A percentile compares a stretch with the other conserved stretches of the same genome.
Evolutionary conservation across 1,139 yeast genomes (phyloP).

Genomic region (Diutina neorugosa): DNA sequence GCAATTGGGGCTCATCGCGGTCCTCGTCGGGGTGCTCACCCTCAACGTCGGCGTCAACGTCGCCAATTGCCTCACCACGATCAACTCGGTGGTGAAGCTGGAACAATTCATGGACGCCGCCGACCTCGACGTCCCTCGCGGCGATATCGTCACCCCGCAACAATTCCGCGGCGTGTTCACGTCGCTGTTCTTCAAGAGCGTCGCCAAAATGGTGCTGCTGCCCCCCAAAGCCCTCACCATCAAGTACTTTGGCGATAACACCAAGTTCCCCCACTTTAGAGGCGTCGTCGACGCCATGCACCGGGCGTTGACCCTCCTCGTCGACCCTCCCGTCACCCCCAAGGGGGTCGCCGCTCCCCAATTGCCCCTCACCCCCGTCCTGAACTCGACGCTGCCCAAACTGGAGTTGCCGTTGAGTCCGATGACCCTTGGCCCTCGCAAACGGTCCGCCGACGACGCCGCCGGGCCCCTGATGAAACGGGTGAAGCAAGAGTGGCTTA

Average conservation of each 20-base stretch:
- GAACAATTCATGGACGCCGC: neutral
- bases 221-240: slow-evolving; percentile 34
- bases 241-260: slow-evolving; percentile 28
- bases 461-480: neutral
- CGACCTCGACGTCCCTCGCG: neutral
- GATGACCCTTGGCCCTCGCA: neutral
- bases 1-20: slow-evolving; percentile 45
- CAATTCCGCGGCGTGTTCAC: slow-evolving; percentile 1
- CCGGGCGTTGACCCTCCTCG: neutral
- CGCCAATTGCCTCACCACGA: neutral
- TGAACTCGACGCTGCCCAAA: neutral
- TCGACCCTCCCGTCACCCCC: slow-evolving; percentile 15
- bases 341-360: slow-evolving; percentile 10
- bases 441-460: neutral
- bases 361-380: slow-evolving; percentile 1
- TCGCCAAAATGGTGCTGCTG: slow-evolving; percentile 29
- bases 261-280: slow-evolving; percentile 27
- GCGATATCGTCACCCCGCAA: neutral
- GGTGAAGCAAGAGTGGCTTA: neutral
- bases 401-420: neutral
- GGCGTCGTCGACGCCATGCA: slow-evolving; percentile 16
- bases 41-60: slow-evolving; percentile 6
- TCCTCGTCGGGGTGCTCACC: slow-evolving; percentile 11
- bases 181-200: neutral
- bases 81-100: neutral